Evolutionary conservation across 306 rosid species (phyloP).

Genomic region (Hippophae gyantsensis): DNA sequence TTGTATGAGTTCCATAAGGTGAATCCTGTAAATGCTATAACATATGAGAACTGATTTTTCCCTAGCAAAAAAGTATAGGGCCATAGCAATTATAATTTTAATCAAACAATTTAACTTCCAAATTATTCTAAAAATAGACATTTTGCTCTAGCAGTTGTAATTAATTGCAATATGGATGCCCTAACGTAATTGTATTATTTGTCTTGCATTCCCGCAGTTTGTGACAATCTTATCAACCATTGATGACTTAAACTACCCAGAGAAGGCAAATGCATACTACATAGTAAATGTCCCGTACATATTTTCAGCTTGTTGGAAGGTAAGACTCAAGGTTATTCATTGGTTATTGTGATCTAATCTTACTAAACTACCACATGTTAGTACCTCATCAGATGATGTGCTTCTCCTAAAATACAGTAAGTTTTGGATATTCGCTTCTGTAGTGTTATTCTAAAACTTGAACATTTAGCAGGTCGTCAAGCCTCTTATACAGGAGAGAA

Average conservation of each 20-base stretch:
- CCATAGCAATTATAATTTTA: no score
- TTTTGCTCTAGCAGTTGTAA: not conserved
- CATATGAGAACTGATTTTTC: no score
- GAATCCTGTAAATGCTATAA: no score
- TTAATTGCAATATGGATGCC: not conserved
- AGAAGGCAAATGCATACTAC: conserved; percentile 80
- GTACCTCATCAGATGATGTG: no score
- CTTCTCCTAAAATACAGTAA: not conserved
- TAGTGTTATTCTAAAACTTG: conserved; percentile 9
- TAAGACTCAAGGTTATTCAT: conserved; percentile 20
- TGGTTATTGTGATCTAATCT: conserved; percentile 5
- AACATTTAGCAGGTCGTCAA: conserved; percentile 63
- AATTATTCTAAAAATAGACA: no score
- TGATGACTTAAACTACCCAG: conserved; percentile 96
- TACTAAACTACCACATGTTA: no score
- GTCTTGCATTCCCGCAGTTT: conserved; percentile 47
- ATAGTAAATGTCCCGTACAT: conserved; percentile 77
- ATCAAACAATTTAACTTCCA: no score
- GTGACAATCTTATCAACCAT: conserved; percentile 69
- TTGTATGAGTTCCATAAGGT: no score
- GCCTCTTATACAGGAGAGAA: conserved; percentile 96
- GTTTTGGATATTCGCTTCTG: not conserved
- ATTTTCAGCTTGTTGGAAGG: conserved; percentile 98
- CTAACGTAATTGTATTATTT: conserved; percentile 5
- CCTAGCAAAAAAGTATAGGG: no score